Evolutionary conservation across 129 eudicot genomes (phyloP), one percentile per base, ranked within the genome.

Genomic region (Ambrosia artemisiifolia): DNA sequence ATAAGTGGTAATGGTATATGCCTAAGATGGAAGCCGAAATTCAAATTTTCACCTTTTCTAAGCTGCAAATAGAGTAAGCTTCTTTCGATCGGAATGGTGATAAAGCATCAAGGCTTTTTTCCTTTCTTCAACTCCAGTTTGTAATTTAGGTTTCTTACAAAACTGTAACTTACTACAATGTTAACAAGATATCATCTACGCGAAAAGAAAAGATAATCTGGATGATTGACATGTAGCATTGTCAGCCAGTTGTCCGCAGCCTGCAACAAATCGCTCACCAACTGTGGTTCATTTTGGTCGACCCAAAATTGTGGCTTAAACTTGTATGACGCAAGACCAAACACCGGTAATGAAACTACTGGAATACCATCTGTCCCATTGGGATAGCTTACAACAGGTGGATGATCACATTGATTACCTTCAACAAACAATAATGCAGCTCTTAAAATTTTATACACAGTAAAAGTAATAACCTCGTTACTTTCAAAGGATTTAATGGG

Each of bases 321-420:
- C 76, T 89, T 92, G 75, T 92, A 92, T 5, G 96, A 83, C 54
- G 98, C 96, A 47, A 92, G 94, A 24, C 98, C 96, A 66, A 85
- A 92, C 6, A 74, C 88, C 7, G 96, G 95, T 59, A 92, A 78
- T 44, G 95, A 83, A 20, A 92, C 82, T 76, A 72, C 81, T 6
- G 95, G 80, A 34, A 79, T 71, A 42, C 89, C 94, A 81, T 86
- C 91, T 50, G 70, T 73, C 66, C 78, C 96, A 13, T 33, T 73
- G 14, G 89, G 86, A 76, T 80, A 67, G 14, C 67, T 73, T 44
- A 88, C 74, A 44, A 75, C 63, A 11, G 88, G 91, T 65, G 90
- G 81, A 65, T 73, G 76, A 44, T 47, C 75, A 54, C 72, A 74
- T 78, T 78, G 86, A 75, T 67, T 51, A 30, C 88, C 96, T 92